phyloP scores from a whole-genome alignment of 495 filamentous ascomycete species.

The Penicillium desertorum region DNA sequence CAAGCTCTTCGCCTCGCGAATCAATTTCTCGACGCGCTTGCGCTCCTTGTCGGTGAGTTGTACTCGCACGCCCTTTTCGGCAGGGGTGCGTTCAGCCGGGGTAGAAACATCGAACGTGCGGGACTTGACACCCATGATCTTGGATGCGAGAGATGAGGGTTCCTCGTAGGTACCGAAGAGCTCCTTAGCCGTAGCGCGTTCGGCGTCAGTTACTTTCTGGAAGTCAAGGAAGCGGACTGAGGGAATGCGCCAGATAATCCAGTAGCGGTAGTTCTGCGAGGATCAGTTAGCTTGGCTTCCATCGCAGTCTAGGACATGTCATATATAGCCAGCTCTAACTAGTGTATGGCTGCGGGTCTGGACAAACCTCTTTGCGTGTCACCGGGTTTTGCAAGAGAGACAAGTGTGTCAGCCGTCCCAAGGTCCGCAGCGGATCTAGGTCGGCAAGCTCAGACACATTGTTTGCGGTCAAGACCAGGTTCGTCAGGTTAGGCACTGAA shows the following conservation, averaged over 20 bases:
- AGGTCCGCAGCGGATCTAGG: conserved; percentile 74
- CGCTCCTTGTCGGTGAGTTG: conserved; percentile 69
- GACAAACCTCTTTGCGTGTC: conserved; percentile 81
- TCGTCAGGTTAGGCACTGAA: conserved; percentile 73
- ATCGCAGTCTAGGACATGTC: neutral
- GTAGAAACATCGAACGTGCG: conserved; percentile 70
- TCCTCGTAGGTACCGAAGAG: conserved; percentile 77
- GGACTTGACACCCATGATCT: conserved; percentile 89
- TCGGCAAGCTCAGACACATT: conserved; percentile 78
- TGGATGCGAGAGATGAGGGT: conserved; percentile 77
- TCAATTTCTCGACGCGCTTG: conserved; percentile 69
- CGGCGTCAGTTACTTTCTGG: conserved; percentile 81
- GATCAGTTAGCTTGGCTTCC: conserved; percentile 7
- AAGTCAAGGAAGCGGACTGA: conserved; percentile 90
- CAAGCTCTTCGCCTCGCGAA: conserved; percentile 79
- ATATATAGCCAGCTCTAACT: neutral
- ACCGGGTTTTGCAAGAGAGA: conserved; percentile 85
- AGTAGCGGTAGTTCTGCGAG: conserved; percentile 84
- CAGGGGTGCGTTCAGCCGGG: conserved; percentile 37
- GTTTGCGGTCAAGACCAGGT: conserved; percentile 76
- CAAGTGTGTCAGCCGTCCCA: conserved; percentile 72
- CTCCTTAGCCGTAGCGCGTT: conserved; percentile 70
- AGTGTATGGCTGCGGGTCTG: neutral
- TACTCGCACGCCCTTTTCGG: conserved; percentile 66
- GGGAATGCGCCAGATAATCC: conserved; percentile 84